These are phyloP conservation scores for Cyberlindnera bimundalis DNA, from an alignment of 805 yeast species.

Conservation along the genomic window DNA sequence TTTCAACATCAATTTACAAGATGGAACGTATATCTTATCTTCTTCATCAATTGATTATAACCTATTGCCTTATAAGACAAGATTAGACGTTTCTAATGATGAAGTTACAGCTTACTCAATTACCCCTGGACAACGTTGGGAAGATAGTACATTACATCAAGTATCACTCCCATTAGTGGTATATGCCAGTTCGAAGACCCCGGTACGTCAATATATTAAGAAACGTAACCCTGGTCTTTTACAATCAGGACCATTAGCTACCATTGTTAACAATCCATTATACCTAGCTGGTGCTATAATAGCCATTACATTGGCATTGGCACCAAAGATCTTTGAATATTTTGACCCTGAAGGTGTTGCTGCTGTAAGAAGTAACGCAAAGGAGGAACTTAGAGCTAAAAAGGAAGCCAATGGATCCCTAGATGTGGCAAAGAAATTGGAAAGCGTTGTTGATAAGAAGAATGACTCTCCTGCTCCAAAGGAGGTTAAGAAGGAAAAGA, in stretches of 20 bases:
- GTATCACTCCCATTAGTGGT: slow-evolving; percentile 25
- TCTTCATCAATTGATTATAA: slow-evolving; percentile 22
- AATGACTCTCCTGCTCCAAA: neutral
- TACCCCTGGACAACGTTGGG: slow-evolving; percentile 13
- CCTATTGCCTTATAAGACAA: slow-evolving; percentile 23
- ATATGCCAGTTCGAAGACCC: slow-evolving; percentile 26
- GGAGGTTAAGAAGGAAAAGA: slow-evolving; percentile 1
- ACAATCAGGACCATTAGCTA: slow-evolving; percentile 36
- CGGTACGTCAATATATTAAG: slow-evolving; percentile 33
- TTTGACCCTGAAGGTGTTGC: slow-evolving; percentile 40
- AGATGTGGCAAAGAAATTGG: slow-evolving; percentile 3
- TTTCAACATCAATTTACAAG: slow-evolving; percentile 16
- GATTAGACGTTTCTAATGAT: slow-evolving; percentile 16
- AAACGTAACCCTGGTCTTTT: slow-evolving; percentile 32
- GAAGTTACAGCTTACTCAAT: slow-evolving; percentile 16
- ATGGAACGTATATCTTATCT: slow-evolving; percentile 21
- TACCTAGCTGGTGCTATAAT: slow-evolving; percentile 33
- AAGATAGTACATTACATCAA: slow-evolving; percentile 1
- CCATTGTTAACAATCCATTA: slow-evolving; percentile 35
- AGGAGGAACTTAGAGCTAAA: slow-evolving; percentile 1
- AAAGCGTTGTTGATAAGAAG: neutral
- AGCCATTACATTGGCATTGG: slow-evolving; percentile 23
- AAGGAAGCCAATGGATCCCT: neutral
- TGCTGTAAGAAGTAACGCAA: slow-evolving; percentile 30
- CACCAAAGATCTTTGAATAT: slow-evolving; percentile 37